These are phyloP conservation scores for Vigna angularis DNA, from an alignment of 306 rosid species.

Conservation along the genomic window DNA sequence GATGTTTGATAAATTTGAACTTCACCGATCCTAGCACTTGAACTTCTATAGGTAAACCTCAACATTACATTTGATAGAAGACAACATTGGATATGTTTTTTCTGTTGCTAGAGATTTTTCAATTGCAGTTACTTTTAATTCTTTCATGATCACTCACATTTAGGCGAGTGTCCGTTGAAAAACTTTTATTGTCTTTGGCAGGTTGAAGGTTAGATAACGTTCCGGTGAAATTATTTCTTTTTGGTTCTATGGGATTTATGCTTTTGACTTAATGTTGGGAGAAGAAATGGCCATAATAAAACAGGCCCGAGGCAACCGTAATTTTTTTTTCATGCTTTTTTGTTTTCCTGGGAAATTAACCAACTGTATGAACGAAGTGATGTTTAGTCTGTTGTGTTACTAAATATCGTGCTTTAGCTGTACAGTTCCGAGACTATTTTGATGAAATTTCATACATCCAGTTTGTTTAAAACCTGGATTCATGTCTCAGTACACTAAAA, in stretches of 20 bases:
- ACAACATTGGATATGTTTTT: neutral
- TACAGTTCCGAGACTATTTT: neutral
- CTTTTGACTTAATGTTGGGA: slow-evolving; percentile 27
- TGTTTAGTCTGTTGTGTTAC: slow-evolving; percentile 1
- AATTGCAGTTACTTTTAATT: slow-evolving; percentile 8
- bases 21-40: neutral
- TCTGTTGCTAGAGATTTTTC: neutral
- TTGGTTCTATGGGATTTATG: slow-evolving; percentile 10
- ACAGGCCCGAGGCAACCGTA: slow-evolving; percentile 31
- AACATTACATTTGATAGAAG: slow-evolving; percentile 1
- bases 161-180: slow-evolving; percentile 18
- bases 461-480: neutral
- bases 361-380: neutral
- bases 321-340: slow-evolving; percentile 25
- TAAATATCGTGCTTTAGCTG: neutral
- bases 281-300: slow-evolving; percentile 41
- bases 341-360: slow-evolving; percentile 6
- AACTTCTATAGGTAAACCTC: slow-evolving; percentile 2
- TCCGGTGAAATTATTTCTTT: slow-evolving; percentile 17
- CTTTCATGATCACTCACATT: slow-evolving; percentile 28
- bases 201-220: slow-evolving; percentile 48
- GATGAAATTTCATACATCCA: neutral
- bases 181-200: slow-evolving; percentile 29
- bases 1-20: no score
- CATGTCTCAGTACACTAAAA: neutral